Conservation (phyloP, 441 rosid species). For the Populus hybrid region DNA sequence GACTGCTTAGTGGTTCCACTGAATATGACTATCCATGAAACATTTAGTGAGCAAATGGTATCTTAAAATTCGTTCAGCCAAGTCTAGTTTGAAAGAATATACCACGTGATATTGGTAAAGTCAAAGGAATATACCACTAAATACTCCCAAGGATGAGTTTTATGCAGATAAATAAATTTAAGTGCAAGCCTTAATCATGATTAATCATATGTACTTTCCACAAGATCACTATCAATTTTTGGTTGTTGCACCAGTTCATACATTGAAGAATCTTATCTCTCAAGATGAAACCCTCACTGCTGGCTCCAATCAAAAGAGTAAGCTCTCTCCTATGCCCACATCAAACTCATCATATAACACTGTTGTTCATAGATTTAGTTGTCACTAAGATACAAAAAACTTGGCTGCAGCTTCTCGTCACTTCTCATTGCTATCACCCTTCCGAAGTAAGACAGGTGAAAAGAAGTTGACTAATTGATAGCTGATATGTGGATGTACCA, state of each 20-base stretch:
- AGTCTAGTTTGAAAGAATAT: not conserved
- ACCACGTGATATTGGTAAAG: not conserved
- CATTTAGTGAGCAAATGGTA: not conserved
- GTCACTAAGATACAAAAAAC: not conserved
- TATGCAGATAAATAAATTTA: not conserved
- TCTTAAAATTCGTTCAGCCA: not conserved
- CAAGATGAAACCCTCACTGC: constrained; percentile 75
- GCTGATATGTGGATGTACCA: constrained; percentile 15
- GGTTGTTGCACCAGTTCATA: constrained; percentile 50
- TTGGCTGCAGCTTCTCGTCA: constrained; percentile 70
- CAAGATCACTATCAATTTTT: constrained; percentile 23
- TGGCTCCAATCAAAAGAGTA: constrained; percentile 59
- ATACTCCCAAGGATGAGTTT: not conserved
- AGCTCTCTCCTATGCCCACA: constrained; percentile 20
- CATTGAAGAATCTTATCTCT: too few species aligned
- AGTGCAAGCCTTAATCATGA: constrained; percentile 42
- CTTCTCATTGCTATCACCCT: constrained; percentile 79
- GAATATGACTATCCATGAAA: too few species aligned
- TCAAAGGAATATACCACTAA: too few species aligned
- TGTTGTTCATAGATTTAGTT: not conserved
- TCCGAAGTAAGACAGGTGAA: constrained; percentile 73
- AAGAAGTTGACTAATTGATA: constrained; percentile 48
- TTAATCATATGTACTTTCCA: not conserved
- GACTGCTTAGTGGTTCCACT: not conserved
- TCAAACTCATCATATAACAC: not conserved